These are phyloP conservation scores for Conringia planisiliqua DNA, from an alignment of 345 rosid genomes.

Conservation along the genomic window DNA sequence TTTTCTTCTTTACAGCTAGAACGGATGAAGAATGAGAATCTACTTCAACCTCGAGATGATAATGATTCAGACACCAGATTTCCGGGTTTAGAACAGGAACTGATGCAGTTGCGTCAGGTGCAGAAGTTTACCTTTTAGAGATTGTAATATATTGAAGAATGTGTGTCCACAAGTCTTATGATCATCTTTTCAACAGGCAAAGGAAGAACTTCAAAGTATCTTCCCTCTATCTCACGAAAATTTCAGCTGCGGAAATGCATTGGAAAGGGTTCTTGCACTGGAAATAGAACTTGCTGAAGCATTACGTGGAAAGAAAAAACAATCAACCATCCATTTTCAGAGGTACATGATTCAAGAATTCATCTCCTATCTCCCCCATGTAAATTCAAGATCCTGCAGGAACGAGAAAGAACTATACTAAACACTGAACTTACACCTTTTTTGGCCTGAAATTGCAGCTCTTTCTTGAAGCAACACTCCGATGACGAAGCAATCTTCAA, in stretches of 20 bases:
- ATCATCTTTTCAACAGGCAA: slow-evolving; percentile 52
- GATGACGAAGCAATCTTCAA: slow-evolving; percentile 84
- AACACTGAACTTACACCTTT: slow-evolving; percentile 8
- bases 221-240: slow-evolving; percentile 62
- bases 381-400: background rate
- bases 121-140: slow-evolving; percentile 7
- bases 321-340: slow-evolving; percentile 58
- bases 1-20: slow-evolving; percentile 58
- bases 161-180: slow-evolving; percentile 14
- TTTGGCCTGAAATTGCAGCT: slow-evolving; percentile 45
- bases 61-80: slow-evolving; percentile 46
- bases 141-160: slow-evolving; percentile 12
- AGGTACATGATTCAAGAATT: slow-evolving; percentile 44
- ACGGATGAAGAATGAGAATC: slow-evolving; percentile 92
- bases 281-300: slow-evolving; percentile 93
- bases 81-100: slow-evolving; percentile 64
- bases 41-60: slow-evolving; percentile 48
- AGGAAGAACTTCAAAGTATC: slow-evolving; percentile 72
- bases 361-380: background rate
- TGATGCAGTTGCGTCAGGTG: slow-evolving; percentile 72
- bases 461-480: slow-evolving; percentile 75
- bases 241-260: slow-evolving; percentile 57
- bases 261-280: slow-evolving; percentile 89
- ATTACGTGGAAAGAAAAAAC: slow-evolving; percentile 66
- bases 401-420: background rate